Base-by-base conservation (phyloP, 352 stramenopile genomes). In the Pythium pyrilobum region DNA sequence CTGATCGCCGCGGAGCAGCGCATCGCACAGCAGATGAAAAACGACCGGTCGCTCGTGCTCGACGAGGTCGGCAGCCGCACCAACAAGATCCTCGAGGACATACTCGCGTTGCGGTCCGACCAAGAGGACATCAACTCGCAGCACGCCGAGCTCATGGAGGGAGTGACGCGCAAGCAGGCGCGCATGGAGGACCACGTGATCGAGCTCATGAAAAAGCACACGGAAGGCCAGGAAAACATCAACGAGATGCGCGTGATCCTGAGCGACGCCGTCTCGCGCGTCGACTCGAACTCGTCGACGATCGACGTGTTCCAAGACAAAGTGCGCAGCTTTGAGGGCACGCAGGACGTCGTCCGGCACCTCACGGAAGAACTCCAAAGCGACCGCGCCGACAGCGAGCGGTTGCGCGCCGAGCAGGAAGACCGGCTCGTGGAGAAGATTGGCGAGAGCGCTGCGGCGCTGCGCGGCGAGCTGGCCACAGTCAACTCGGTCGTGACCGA, bases 71-170 rank as follows among this genome's bases (percentile, higher is more conserved):
- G 86, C 12, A 60, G 61, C 4, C 64, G 76, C 5, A 74, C 76
- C 23, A 89, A 85, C 55, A 85, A 87, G 38, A 64, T 91, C 15
- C 18, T 86, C 3, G 77, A 89, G 21, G 74, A 87, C 24, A 39
- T 89, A 43, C 62, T 91, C 2, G 62, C 68, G 1, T 82, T 71
- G 8, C 66, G 77, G 0, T 62, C 77, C 0, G 77, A 88, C n/a
- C 82, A 93, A 34, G 82, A 93, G 43, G 81, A 93, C 27, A 81
- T 93, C 55, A 93, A 93, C 62, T 90, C 78, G 24, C 72, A 68
- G 20, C 77, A 81, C 37, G 78, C 77, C 4, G 82, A 93, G 52
- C 77, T 74, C 36, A 68, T 86, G 37, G 72, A 87, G 56, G 27
- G 67, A 5, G 42, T 89, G 7, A 46, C 67, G 5, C 68, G 71